phyloP scores from a whole-genome alignment of 2,329 filamentous ascomycete genomes.

The Amesomyces nigricolor region DNA sequence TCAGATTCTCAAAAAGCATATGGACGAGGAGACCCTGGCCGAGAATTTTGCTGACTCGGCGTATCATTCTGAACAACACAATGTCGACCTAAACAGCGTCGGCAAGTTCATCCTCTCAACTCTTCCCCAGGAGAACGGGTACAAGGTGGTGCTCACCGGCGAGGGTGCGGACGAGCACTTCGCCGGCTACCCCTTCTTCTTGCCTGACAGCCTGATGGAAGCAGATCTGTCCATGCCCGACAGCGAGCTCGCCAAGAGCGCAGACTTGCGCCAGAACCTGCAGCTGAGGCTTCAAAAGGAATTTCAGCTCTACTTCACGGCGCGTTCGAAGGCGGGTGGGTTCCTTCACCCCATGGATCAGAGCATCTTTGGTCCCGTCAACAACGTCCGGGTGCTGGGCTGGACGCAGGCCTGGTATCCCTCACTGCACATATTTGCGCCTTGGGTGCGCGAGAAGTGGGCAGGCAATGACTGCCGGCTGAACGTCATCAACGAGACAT shows the following conservation, averaged over 20 bases:
- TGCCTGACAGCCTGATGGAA: slow-evolving; percentile 45
- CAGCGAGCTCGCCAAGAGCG: slow-evolving; percentile 24
- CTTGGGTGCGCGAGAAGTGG: slow-evolving; percentile 13
- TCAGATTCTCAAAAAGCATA: slow-evolving; percentile 25
- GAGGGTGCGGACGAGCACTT: slow-evolving; percentile 52
- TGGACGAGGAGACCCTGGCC: slow-evolving; percentile 30
- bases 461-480: neutral
- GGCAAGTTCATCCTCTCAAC: slow-evolving; percentile 47
- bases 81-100: slow-evolving; percentile 46
- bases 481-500: slow-evolving; percentile 15
- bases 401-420: neutral
- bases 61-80: slow-evolving; percentile 32
- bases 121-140: slow-evolving; percentile 39
- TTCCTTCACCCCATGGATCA: neutral
- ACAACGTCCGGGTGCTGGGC: neutral
- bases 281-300: neutral
- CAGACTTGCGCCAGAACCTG: slow-evolving; percentile 5
- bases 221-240: slow-evolving; percentile 37
- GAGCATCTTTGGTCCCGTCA: neutral
- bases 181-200: slow-evolving; percentile 44
- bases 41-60: slow-evolving; percentile 29
- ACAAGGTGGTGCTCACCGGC: slow-evolving; percentile 50
- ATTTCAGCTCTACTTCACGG: neutral
- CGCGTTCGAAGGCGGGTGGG: neutral
- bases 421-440: slow-evolving; percentile 5